Evolutionary conservation across 2,329 filamentous ascomycete species (phyloP), one percentile per base, ranked within the genome.

Genomic region (Eurotiales sp.): DNA sequence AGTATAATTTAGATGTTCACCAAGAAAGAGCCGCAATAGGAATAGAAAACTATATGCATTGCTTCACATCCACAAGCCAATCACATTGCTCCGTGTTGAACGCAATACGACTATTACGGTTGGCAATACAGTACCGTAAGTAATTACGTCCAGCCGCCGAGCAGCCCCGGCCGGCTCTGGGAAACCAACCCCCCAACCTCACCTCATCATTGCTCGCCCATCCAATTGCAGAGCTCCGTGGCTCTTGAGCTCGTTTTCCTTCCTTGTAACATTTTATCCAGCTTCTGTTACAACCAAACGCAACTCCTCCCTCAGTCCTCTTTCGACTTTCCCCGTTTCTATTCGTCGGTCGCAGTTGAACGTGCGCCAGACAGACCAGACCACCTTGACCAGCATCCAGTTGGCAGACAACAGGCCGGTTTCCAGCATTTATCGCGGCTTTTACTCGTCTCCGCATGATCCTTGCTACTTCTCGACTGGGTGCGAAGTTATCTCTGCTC

Each of bases 181-280:
- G 25, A 19, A 45, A 27, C 43, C 25, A 29, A 34, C 25, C 46
- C 41, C 37, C 46, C 46, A 41, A 40, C 46, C 17, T 49, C 46
- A 49, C 46, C 19, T 37, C 36, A 36, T 25, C 46, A n/a, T n/a
- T n/a, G 46, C 51, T 32, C 15, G 37, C 40, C 29, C 32, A 19
- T 37, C 40, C 30, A 27, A 53, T 53, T 53, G 45, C 51, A 44
- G 51, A 29, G 51, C 51, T 49, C 49, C 22, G 46, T 25, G 45
- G 51, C 51, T 53, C 46, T 39, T 49, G 47, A 43, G 27, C 39
- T 43, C 10, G 3, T 23, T 14, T 21, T 6, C n/a, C n/a, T 37
- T 37, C n/a, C 34, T 19, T 37, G 34, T 37, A 37, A n/a, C 34
- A 37, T 15, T 8, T 10, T 19, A 37, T 19, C 17, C 17, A 6